These are phyloP conservation scores for Rosellinia necatrix DNA, from an alignment of 2,329 filamentous ascomycete genomes.

Conservation along the genomic window DNA sequence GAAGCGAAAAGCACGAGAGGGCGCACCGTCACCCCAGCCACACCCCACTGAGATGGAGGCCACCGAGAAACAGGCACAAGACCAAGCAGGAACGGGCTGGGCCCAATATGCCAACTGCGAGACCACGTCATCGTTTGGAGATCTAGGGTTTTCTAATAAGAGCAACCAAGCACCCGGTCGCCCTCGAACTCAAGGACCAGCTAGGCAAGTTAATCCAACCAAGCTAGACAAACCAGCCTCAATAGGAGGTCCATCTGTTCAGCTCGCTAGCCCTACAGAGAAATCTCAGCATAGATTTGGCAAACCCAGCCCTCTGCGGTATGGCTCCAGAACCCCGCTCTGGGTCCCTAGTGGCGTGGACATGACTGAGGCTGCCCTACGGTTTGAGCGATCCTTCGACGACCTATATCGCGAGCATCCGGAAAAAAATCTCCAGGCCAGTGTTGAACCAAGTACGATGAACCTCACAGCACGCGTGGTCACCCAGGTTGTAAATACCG, in stretches of 20 bases:
- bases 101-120: conserved; percentile 13
- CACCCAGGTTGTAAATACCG: conserved; percentile 28
- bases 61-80: background rate
- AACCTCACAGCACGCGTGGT: conserved; percentile 11
- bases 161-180: background rate
- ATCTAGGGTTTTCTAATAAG: background rate
- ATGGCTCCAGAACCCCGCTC: background rate
- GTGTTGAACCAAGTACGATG: conserved; percentile 14
- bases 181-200: too few species aligned
- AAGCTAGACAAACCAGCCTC: background rate
- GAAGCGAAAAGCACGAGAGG: background rate
- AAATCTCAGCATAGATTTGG: background rate
- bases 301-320: conserved; percentile 1
- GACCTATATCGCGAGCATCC: conserved; percentile 32
- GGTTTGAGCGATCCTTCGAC: conserved; percentile 20
- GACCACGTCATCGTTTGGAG: conserved; percentile 5
- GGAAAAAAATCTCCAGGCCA: conserved; percentile 21
- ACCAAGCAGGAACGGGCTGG: background rate
- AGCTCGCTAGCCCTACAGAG: background rate
- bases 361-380: background rate
- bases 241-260: too few species aligned
- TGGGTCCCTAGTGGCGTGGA: background rate
- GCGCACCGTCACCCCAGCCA: background rate
- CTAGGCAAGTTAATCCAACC: too few species aligned
- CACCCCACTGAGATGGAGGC: background rate